Evolutionary conservation across 768 basidiomycete genomes (phyloP), one percentile per base, ranked within the genome.

Genomic region (Collybia sp.): DNA sequence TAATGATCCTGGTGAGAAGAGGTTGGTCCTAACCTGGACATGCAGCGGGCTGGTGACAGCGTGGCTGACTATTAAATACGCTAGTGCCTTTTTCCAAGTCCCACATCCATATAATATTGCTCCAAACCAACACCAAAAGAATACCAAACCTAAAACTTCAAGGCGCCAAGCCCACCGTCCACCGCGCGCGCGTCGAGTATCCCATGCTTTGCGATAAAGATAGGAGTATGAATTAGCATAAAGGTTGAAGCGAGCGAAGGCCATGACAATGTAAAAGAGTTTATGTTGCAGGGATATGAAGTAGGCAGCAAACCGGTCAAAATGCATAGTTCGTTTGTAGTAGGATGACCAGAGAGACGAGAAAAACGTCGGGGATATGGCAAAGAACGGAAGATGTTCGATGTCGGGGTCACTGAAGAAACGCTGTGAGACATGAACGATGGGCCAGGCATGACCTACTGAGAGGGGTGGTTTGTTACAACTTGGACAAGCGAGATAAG

Each of bases 401-500:
- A 91, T 90, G 59, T 90, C 88, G 2, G 88, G 88, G 59, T 91
- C 88, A 59, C 86, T 89, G 51, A 17, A 19, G 47, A 43, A 1
- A 46, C 31, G 59, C 61, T 32, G 57, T 39, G 46, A 34, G 32
- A 38, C 41, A 19, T 40, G 15, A 19, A n/a, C 20, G 17, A 19
- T 33, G 37, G 30, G 44, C 32, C 19, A 43, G 42, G 35, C 35
- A 20, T 15, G 17, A 67, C 83, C 49, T 73, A 93, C 83, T 99
- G 96, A 39, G 93, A 85, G 5, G 93, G 93, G 53, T 97, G 92
- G 59, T 98, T 97, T n/a, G 95, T 88, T 43, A 97, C 91, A 43
- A 97, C 93, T 96, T 49, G 40, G 48, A 52, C 40, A 12, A 46
- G 20, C 13, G 15, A 30, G 47, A 40, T 30, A 32, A 12, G 44